Evolutionary conservation across 345 rosid genomes (phyloP), one percentile per base, ranked within the genome.

Genomic region (Raphanus raphanistrum): DNA sequence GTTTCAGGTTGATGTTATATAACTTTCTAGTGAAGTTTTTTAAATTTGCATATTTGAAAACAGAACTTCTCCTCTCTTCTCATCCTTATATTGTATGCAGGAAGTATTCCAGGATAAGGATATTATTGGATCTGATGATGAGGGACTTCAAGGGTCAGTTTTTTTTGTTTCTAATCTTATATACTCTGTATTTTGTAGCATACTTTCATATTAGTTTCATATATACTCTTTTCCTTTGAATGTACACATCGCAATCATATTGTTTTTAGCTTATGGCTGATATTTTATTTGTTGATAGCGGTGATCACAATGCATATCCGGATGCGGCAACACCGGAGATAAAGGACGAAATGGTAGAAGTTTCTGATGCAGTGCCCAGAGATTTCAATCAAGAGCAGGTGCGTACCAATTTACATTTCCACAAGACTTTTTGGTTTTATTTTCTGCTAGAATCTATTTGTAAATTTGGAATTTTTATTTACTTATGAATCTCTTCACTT

Each of bases 91-190:
- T 71, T 78, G 65, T 36, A 50, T 77, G 71, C 90, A 93, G 99
- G 97, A 90, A 15, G 77, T 91, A 69, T 86, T 89, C 81, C 84
- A 84, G 48, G 90, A 85, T 79, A 93, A 86, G 83, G 85, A 70
- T 78, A 80, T 76, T 52, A 78, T 80, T 57, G 74, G 77, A 35
- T 68, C 83, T 16, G 83, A 71, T 69, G 77, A 79, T 67, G 89
- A 73, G 83, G 89, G 50, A 77, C 76, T 77, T 80, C 80, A 82
- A 69, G 81, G 80, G 84, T 81, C 52, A 70, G 99, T 90, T 55
- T 69, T 55, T n/a, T 69, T 55, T 74, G 52, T 74, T 10, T 36
- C 64, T 25, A 21, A 7, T 74, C 70, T 4, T 74, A 70, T 74
- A 17, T 45, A 11, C 50, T 36, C 15, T 67, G 7, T 35, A 27